Percentiles rank a stretch among this genome's conserved stretches.
These are phyloP conservation scores for Lachnum nothofagi DNA, from an alignment of 2,329 filamentous ascomycete genomes.

Conservation along the genomic window DNA sequence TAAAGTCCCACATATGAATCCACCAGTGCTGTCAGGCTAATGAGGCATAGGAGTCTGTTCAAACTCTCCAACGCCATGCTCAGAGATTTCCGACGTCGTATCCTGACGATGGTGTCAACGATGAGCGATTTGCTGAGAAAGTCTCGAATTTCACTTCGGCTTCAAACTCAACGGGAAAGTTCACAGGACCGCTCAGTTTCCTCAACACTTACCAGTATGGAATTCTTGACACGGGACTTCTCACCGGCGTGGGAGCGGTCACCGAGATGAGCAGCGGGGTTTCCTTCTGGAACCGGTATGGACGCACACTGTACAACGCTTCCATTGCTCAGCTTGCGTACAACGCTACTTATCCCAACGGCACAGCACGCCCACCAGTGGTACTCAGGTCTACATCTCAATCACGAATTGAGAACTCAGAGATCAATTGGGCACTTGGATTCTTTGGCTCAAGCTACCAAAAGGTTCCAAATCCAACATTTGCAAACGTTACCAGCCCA, in stretches of 20 bases:
- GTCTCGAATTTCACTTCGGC: slow-evolving; percentile 40
- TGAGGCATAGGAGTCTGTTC: slow-evolving; percentile 32
- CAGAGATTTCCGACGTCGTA: slow-evolving; percentile 44
- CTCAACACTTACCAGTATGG: slow-evolving; percentile 48
- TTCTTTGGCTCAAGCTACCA: slow-evolving; percentile 47
- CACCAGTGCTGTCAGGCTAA: neutral
- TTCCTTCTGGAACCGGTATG: slow-evolving; percentile 50
- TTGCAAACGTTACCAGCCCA: slow-evolving; percentile 38
- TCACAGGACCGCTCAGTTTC: slow-evolving; percentile 46
- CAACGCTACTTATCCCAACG: slow-evolving; percentile 41
- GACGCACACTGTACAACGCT: slow-evolving; percentile 48
- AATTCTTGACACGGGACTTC: slow-evolving; percentile 37
- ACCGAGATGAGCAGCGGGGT: slow-evolving; percentile 48
- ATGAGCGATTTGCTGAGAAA: slow-evolving; percentile 45
- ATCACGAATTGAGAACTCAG: slow-evolving; percentile 49
- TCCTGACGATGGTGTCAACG: slow-evolving; percentile 44
- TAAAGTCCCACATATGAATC: slow-evolving; percentile 7
- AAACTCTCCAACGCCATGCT: slow-evolving; percentile 50
- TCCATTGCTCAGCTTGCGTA: slow-evolving; percentile 44
- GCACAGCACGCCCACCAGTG: slow-evolving; percentile 44
- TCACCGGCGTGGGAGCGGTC: slow-evolving; percentile 46
- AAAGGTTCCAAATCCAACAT: slow-evolving; percentile 33
- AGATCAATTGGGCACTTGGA: slow-evolving; percentile 48
- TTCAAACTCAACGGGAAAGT: slow-evolving; percentile 33
- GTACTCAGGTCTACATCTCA: slow-evolving; percentile 51